Base-by-base conservation (phyloP, 2,329 filamentous ascomycete species). In the Colletotrichum sp. region DNA sequence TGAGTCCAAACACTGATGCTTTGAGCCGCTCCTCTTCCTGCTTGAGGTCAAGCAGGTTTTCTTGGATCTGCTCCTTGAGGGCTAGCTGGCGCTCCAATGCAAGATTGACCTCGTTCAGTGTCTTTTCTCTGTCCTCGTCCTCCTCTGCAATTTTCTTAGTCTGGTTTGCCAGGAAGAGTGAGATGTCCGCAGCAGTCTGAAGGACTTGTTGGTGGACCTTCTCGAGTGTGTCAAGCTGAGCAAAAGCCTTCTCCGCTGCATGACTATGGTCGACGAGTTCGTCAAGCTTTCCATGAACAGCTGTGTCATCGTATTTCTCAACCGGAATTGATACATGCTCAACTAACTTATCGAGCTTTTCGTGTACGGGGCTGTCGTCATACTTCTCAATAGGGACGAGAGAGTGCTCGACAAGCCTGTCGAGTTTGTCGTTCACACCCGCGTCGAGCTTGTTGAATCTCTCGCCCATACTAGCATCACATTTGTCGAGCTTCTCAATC, bases 141-240 rank as follows among this genome's bases (percentile, higher is more conserved):
- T 96, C 94, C 77, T 96, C 91, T 2, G 91, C 89, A 77, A 95
- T 94, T 27, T 94, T 91, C 81, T 93, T 91, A 27, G 92, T 94
- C 83, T 98, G 96, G 4, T 89, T 88, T 4, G 93, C 90, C 25
- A 98, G 91, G 82, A 98, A 98, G 57, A 93, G 91, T 3, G 94
- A 94, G 71, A 99, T 93, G 81, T 98, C 95, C 25, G 93, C 91
- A 1, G 96, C 96, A 2, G 95, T 98, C 75, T 93, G 90, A 82
- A 95, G 92, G 72, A 99, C 95, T 79, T 98, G 94, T 78, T 94
- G 90, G 81, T 98, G 95, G 67, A 98, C 97, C 83, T 96, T 91
- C 79, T 98, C 95, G 7, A 99, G 90, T 28, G 95, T 94, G 77
- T 94, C 93, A 61, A 98, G 90, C 79, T 96, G 95, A 7, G 90